Conservation (phyloP, 139 green algal genomes). For the Haematococcus lacustris region DNA sequence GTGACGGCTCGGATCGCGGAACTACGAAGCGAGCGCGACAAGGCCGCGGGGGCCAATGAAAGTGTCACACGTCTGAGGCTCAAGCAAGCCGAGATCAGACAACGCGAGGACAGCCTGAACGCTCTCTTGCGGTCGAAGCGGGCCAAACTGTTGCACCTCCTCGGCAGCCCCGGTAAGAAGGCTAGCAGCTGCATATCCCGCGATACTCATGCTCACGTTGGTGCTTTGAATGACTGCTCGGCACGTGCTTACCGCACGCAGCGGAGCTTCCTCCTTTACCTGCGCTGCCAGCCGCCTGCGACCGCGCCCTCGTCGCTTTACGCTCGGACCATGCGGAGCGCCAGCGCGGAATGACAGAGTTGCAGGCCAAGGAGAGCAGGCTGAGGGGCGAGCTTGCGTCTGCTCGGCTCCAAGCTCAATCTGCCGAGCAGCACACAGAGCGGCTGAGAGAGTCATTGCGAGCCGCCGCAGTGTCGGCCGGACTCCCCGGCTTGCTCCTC, state of each 20-base stretch:
- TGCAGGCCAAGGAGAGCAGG: background rate
- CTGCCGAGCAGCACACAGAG: no score
- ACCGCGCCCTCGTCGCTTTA: conserved; percentile 1
- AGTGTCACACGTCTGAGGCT: conserved; percentile 5
- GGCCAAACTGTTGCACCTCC: conserved; percentile 11
- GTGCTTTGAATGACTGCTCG: no score
- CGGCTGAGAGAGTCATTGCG: no score
- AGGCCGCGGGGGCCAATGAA: conserved; percentile 7
- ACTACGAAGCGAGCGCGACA: conserved; percentile 12
- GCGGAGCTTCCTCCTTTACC: conserved; percentile 5
- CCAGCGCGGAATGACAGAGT: background rate
- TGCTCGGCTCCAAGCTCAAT: no score
- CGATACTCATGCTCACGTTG: background rate
- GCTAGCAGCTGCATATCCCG: no score
- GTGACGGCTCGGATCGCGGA: background rate
- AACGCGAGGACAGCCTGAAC: conserved; percentile 5
- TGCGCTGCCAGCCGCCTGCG: conserved; percentile 2
- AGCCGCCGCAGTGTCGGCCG: no score
- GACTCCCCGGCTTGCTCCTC: no score
- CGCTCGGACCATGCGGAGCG: conserved; percentile 5
- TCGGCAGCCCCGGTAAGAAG: no score
- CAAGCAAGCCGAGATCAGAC: conserved; percentile 5
- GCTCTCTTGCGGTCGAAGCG: background rate
- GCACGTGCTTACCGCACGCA: no score
- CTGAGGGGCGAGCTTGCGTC: no score